phyloP scores from a whole-genome alignment of 805 yeast species.

The Ogataea nonfermentans region DNA sequence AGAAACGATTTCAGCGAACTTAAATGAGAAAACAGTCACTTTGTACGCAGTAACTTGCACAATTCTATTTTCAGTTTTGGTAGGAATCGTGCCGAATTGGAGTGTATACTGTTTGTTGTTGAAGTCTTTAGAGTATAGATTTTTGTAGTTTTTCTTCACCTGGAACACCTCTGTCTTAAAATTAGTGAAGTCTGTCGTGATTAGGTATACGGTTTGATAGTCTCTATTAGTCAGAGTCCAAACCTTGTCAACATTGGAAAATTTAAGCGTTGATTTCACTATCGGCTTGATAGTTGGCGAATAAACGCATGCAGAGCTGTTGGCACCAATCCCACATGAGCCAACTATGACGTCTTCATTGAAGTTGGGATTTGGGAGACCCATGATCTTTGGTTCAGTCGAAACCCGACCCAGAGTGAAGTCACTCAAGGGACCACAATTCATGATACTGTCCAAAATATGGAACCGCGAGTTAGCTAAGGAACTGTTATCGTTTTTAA shows the following conservation, averaged over 20 bases:
- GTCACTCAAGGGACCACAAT: constrained; percentile 72
- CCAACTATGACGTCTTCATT: constrained; percentile 67
- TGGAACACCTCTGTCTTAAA: constrained; percentile 68
- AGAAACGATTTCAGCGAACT: constrained; percentile 52
- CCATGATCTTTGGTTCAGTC: constrained; percentile 52
- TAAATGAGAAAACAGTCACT: constrained; percentile 59
- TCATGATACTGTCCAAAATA: constrained; percentile 52
- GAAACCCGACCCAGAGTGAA: constrained; percentile 64
- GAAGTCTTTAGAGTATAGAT: constrained; percentile 60
- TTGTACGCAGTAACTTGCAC: constrained; percentile 73
- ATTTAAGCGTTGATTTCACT: constrained; percentile 65
- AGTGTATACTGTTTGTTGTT: constrained; percentile 62
- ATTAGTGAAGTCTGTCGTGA: constrained; percentile 68
- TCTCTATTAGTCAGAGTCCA: constrained; percentile 58
- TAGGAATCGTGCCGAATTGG: constrained; percentile 51
- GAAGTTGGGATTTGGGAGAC: constrained; percentile 65
- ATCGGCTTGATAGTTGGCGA: constrained; percentile 68
- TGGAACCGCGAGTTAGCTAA: constrained; percentile 37
- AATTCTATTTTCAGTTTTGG: constrained; percentile 47
- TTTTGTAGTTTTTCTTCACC: constrained; percentile 58
- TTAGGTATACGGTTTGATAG: constrained; percentile 50
- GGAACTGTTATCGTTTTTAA: constrained; percentile 10
- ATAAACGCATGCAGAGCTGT: constrained; percentile 58
- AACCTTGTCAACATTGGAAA: constrained; percentile 67
- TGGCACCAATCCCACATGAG: constrained; percentile 60